Conservation (phyloP, 768 basidiomycete genomes). For the Agrocybe praecox region DNA sequence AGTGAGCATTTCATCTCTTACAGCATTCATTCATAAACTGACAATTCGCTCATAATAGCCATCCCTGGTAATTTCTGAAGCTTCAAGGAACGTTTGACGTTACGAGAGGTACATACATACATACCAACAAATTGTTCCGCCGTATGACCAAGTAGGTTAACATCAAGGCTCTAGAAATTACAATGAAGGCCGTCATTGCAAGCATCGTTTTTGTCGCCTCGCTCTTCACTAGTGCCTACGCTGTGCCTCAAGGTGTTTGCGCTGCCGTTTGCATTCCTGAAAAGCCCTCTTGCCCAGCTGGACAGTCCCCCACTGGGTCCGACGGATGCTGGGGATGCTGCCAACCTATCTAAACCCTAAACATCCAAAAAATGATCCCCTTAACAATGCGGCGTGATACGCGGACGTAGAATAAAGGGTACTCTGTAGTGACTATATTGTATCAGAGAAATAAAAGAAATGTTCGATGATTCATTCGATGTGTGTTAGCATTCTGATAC, state of each 20-base stretch:
- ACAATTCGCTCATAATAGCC: too few relatives aligned
- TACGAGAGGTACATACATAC: neutral
- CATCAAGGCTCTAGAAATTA: neutral
- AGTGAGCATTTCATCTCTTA: too few relatives aligned
- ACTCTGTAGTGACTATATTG: too few relatives aligned
- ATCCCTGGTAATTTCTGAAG: neutral
- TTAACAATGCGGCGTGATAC: too few relatives aligned
- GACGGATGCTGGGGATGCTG: conserved; percentile 17
- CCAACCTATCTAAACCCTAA: neutral
- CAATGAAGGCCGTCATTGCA: neutral
- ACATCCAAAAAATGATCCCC: too few relatives aligned
- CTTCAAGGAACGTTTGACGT: neutral
- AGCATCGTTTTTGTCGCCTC: neutral
- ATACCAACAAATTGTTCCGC: too few relatives aligned
- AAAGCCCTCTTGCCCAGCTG: conserved; percentile 7
- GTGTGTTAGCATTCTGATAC: too few relatives aligned
- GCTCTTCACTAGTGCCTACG: neutral
- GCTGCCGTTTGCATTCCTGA: neutral
- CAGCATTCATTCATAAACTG: too few relatives aligned
- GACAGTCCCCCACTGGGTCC: conserved; percentile 1
- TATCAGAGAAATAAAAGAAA: too few relatives aligned
- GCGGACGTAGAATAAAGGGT: too few relatives aligned
- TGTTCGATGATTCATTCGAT: too few relatives aligned
- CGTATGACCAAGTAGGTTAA: too few relatives aligned
- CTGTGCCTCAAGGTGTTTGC: conserved; percentile 2